These are phyloP conservation scores for Didymosphaeria variabile DNA, from an alignment of 2,329 filamentous ascomycete species.

Conservation along the genomic window DNA sequence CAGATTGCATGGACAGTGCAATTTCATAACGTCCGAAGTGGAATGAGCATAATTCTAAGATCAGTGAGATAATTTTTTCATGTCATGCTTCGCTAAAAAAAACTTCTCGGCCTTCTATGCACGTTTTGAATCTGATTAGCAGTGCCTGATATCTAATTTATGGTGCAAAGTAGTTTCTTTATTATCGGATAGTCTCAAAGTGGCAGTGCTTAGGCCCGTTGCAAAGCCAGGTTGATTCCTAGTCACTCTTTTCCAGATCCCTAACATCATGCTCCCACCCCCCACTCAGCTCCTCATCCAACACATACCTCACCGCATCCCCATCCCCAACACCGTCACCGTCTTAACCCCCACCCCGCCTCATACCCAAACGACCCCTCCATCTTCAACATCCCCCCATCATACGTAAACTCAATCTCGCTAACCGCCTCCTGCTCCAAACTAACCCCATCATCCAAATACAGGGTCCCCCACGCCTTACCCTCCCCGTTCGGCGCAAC, in stretches of 20 bases:
- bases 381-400: constrained; percentile 60
- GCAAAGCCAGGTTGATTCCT: background rate
- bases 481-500: constrained; percentile 71
- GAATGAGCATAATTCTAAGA: background rate
- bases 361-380: constrained; percentile 65
- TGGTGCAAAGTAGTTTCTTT: too few relatives aligned
- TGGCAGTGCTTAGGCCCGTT: too few relatives aligned
- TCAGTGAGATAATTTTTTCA: background rate
- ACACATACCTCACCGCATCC: constrained; percentile 30
- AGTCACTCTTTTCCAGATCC: constrained; percentile 16
- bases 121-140: too few relatives aligned
- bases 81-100: background rate
- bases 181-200: too few relatives aligned
- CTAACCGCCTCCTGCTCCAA: constrained; percentile 66
- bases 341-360: constrained; percentile 34
- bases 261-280: constrained; percentile 33
- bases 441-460: constrained; percentile 80
- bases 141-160: too few relatives aligned
- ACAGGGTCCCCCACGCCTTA: constrained; percentile 72
- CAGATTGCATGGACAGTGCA: background rate
- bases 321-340: constrained; percentile 33
- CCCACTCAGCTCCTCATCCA: constrained; percentile 33
- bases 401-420: constrained; percentile 68
- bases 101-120: background rate
- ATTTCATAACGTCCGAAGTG: background rate